These are phyloP conservation scores for Jamesozyma lodderae DNA, from an alignment of 805 yeast genomes.

Conservation along the genomic window DNA sequence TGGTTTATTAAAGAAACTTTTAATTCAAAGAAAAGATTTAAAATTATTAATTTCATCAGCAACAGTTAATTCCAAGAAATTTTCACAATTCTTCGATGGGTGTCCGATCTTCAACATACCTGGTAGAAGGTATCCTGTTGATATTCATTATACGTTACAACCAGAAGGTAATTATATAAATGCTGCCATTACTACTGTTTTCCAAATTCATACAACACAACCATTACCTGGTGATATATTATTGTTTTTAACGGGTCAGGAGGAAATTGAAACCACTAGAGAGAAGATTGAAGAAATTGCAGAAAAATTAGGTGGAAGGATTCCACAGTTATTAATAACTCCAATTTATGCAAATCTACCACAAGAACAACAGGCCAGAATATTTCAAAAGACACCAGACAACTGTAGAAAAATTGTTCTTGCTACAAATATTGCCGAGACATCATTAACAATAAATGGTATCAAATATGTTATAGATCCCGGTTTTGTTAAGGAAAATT, in stretches of 20 bases:
- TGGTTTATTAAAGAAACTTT: slow-evolving; percentile 67
- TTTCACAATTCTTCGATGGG: slow-evolving; percentile 67
- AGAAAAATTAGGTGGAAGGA: slow-evolving; percentile 48
- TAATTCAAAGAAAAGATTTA: slow-evolving; percentile 56
- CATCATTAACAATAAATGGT: slow-evolving; percentile 95
- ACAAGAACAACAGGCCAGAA: slow-evolving; percentile 66
- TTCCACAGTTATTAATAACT: slow-evolving; percentile 58
- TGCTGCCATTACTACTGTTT: slow-evolving; percentile 80
- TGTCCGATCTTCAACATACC: slow-evolving; percentile 89
- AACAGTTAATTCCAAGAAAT: slow-evolving; percentile 83
- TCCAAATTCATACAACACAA: slow-evolving; percentile 66
- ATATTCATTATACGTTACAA: slow-evolving; percentile 67
- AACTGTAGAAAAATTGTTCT: slow-evolving; percentile 76
- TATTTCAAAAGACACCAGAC: slow-evolving; percentile 81
- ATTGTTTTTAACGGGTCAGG: slow-evolving; percentile 92
- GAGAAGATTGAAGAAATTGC: slow-evolving; percentile 62
- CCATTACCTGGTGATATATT: slow-evolving; percentile 71
- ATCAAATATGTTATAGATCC: slow-evolving; percentile 90
- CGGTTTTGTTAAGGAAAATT: slow-evolving; percentile 88
- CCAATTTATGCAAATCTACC: slow-evolving; percentile 92
- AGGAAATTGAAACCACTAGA: slow-evolving; percentile 80
- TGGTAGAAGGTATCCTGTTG: slow-evolving; percentile 90
- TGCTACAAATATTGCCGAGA: slow-evolving; percentile 96
- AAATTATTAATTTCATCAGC: slow-evolving; percentile 84
- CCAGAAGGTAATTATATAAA: slow-evolving; percentile 89